Evolutionary conservation across 306 rosid genomes (phyloP).

Genomic region (Vigna unguiculata): DNA sequence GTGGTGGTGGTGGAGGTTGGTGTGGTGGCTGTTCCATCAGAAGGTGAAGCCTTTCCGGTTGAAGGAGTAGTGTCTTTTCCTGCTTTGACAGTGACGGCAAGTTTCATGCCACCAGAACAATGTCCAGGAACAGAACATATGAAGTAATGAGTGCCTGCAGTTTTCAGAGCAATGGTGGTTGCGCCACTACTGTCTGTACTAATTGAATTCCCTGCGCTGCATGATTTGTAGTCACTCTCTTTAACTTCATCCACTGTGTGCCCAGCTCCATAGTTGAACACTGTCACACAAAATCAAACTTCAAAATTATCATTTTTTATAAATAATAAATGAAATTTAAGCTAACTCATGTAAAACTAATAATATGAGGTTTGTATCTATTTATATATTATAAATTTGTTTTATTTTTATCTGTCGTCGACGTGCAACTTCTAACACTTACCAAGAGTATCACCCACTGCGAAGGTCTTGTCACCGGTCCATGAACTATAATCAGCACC

Average conservation of each 20-base stretch:
- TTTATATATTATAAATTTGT: too few species aligned
- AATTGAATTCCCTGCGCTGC: slow-evolving; percentile 68
- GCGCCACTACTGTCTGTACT: slow-evolving; percentile 75
- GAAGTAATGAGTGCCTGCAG: slow-evolving; percentile 79
- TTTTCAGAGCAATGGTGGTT: slow-evolving; percentile 72
- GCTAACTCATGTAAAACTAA: too few species aligned
- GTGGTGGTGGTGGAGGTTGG: slow-evolving; percentile 53
- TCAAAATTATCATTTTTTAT: too few species aligned
- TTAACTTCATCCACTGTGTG: slow-evolving; percentile 90
- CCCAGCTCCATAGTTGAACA: slow-evolving; percentile 78
- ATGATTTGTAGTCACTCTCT: slow-evolving; percentile 70
- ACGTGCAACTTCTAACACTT: too few species aligned
- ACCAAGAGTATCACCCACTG: slow-evolving; percentile 82
- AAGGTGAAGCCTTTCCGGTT: slow-evolving; percentile 43
- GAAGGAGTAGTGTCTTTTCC: slow-evolving; percentile 51
- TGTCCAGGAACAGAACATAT: slow-evolving; percentile 69
- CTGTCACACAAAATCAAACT: slow-evolving; percentile 44
- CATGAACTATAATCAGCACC: slow-evolving; percentile 79
- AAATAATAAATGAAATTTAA: too few species aligned
- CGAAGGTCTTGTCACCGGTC: slow-evolving; percentile 70
- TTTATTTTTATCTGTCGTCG: too few species aligned
- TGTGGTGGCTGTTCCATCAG: slow-evolving; percentile 50
- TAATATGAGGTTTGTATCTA: too few species aligned
- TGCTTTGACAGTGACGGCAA: slow-evolving; percentile 63
- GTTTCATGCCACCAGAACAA: slow-evolving; percentile 88